Evolutionary conservation across 2,329 filamentous ascomycete species (phyloP).

Genomic region (Paecilomyces sp.): DNA sequence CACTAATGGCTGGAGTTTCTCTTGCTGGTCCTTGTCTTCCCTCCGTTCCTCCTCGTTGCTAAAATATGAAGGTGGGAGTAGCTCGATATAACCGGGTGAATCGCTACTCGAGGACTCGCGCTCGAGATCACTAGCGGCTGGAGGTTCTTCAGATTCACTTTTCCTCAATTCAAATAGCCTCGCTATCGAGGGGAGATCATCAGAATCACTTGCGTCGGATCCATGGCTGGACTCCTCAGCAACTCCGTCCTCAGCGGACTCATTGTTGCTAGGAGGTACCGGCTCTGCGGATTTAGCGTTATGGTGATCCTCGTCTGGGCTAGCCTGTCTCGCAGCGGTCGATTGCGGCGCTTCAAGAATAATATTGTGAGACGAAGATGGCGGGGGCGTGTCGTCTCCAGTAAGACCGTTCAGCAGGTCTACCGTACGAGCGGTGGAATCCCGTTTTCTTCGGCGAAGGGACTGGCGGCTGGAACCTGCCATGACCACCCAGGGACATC

Average conservation of each 20-base stretch:
- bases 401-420: slow-evolving; percentile 15
- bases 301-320: not conserved
- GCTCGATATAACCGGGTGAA: not conserved
- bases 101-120: not conserved
- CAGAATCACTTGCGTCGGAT: not conserved
- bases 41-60: not conserved
- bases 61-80: not conserved
- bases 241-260: not conserved
- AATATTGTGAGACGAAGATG: not conserved
- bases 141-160: not conserved
- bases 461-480: not conserved
- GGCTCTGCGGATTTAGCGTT: not conserved
- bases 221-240: not conserved
- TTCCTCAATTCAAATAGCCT: not conserved
- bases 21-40: not conserved
- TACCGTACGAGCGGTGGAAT: slow-evolving; percentile 9
- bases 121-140: not conserved
- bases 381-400: not conserved
- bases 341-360: not conserved
- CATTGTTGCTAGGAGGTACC: not conserved
- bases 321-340: not conserved
- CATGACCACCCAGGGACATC: not conserved
- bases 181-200: not conserved
- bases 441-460: slow-evolving; percentile 5
- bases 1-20: not conserved